A percentile compares a stretch with the other conserved stretches of the same genome.
phyloP scores from a whole-genome alignment of 768 basidiomycete genomes.

The Serendipita sp. region DNA sequence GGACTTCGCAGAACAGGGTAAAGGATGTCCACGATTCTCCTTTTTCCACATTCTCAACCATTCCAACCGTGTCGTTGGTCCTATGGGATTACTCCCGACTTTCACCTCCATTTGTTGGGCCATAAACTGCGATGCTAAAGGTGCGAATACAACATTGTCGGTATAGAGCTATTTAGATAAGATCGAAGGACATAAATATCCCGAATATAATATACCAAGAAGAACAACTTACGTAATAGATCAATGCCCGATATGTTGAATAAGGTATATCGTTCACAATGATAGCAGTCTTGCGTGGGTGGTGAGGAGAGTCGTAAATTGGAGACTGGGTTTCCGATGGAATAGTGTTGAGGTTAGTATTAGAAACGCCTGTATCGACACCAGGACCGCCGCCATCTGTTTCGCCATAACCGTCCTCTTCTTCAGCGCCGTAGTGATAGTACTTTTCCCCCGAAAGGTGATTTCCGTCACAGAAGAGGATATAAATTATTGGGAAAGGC shows the following conservation, averaged over 20 bases:
- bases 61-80: neutral
- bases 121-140: constrained; percentile 2
- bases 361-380: neutral
- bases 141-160: constrained; percentile 2
- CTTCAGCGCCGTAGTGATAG: constrained; percentile 3
- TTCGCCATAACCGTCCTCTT: neutral
- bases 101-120: neutral
- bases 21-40: neutral
- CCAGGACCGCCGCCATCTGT: neutral
- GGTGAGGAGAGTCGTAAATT: neutral
- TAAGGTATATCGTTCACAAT: constrained; percentile 5
- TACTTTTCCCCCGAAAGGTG: neutral
- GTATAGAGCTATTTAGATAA: neutral
- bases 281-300: constrained; percentile 1
- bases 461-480: no score
- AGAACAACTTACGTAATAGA: neutral
- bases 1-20: neutral
- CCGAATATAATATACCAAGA: neutral
- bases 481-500: neutral
- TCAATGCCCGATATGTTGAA: neutral
- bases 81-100: neutral
- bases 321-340: constrained; percentile 1
- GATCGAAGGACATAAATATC: no score
- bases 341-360: constrained; percentile 3
- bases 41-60: constrained; percentile 1